A percentile compares a stretch with the other conserved stretches of the same genome.
phyloP scores from a whole-genome alignment of 768 basidiomycete genomes.

The Trametes gibbosa region DNA sequence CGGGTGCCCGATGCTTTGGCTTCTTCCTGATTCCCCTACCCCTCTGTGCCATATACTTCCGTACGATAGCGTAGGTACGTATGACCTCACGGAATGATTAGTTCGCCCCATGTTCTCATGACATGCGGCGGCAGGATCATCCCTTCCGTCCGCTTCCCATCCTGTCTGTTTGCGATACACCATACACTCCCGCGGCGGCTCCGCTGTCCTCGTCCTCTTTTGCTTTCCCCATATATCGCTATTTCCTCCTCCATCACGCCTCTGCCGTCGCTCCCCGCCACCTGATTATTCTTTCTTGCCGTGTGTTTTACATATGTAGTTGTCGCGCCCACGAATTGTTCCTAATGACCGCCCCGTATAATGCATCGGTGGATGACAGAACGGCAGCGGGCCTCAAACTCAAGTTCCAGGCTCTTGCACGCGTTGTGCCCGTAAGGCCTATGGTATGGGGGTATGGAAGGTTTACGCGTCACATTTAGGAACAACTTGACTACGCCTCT shows the following conservation, averaged over 20 bases:
- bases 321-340: slow-evolving; percentile 12
- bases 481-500: neutral
- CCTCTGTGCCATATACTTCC: neutral
- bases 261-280: neutral
- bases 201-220: neutral
- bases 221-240: slow-evolving; percentile 21
- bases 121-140: slow-evolving; percentile 3
- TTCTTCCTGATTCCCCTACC: neutral
- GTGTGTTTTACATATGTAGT: slow-evolving; percentile 22
- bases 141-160: neutral
- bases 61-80: slow-evolving; percentile 15
- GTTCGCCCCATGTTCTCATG: neutral
- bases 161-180: slow-evolving; percentile 6
- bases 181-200: neutral
- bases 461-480: neutral
- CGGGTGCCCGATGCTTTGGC: slow-evolving; percentile 1
- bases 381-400: neutral
- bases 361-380: slow-evolving; percentile 1
- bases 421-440: no score
- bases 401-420: no score
- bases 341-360: slow-evolving; percentile 4
- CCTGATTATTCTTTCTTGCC: slow-evolving; percentile 1
- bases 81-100: neutral
- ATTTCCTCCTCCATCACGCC: neutral
- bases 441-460: neutral